Percentiles rank a stretch among this genome's conserved stretches.
Conservation (phyloP, 345 rosid genomes). For the Trapa bicornis region DNA sequence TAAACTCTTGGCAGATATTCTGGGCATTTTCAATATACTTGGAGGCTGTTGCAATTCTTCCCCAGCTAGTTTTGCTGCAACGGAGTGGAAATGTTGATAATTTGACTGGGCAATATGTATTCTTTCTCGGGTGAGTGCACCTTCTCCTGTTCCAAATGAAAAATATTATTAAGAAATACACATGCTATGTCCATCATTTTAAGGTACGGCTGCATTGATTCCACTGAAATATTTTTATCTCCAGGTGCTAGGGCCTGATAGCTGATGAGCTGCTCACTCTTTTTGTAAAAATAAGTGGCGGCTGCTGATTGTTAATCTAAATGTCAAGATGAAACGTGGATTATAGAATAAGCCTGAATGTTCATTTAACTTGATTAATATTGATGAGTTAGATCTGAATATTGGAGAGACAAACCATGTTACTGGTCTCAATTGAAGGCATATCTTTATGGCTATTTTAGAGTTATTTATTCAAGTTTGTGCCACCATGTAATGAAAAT, state of each 20-base stretch:
- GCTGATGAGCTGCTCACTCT: not conserved
- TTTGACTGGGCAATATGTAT: constrained; percentile 85
- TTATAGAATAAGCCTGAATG: not conserved
- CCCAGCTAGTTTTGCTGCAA: constrained; percentile 81
- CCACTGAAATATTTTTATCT: not conserved
- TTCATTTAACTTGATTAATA: not conserved
- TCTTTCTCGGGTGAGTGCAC: constrained; percentile 76
- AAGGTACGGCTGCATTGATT: not conserved
- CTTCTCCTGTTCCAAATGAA: not conserved
- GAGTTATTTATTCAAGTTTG: not conserved
- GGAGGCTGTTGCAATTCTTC: constrained; percentile 95
- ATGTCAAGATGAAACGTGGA: not conserved
- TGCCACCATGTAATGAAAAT: not conserved
- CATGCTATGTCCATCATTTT: not conserved
- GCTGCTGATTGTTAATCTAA: not conserved
- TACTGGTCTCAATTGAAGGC: not conserved
- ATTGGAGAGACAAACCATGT: not conserved
- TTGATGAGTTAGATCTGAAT: not conserved
- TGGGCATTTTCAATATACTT: constrained; percentile 93
- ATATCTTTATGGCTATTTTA: not conserved
- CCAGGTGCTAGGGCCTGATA: not conserved
- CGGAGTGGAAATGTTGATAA: constrained; percentile 94
- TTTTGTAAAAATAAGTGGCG: not conserved
- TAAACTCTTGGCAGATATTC: constrained; percentile 33
- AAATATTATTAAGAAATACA: not conserved